A percentile compares a stretch with the other conserved stretches of the same genome.
These are phyloP conservation scores for Kalanchoe fedtschenkoi DNA, from an alignment of 164 flowering plant species.

Conservation along the genomic window DNA sequence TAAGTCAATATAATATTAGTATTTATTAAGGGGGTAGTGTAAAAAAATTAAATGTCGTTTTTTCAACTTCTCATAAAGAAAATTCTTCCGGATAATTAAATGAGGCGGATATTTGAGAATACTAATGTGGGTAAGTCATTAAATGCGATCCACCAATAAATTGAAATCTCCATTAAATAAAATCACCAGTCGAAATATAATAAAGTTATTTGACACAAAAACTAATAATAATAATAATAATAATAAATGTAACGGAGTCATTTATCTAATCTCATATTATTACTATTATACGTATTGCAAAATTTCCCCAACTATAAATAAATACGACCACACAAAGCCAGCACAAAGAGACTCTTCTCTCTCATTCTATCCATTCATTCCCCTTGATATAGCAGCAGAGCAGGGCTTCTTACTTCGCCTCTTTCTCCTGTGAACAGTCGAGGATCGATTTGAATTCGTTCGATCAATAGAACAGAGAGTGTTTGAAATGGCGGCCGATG, in stretches of 20 bases:
- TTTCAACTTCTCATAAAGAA: not conserved
- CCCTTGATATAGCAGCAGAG: too few species aligned
- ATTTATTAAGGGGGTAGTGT: too few species aligned
- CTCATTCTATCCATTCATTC: not conserved
- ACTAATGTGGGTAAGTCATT: not conserved
- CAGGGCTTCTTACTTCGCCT: not conserved
- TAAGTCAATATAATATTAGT: too few species aligned
- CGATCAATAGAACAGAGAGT: not conserved
- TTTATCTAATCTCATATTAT: not conserved
- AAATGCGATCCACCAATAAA: not conserved
- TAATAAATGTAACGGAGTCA: not conserved
- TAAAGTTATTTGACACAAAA: not conserved
- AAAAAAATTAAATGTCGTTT: not conserved
- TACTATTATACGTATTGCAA: not conserved
- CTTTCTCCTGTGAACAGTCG: too few species aligned
- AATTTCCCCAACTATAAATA: constrained; percentile 1
- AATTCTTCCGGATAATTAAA: not conserved
- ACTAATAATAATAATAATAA: not conserved
- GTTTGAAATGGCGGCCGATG: constrained; percentile 56
- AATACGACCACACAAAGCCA: not conserved
- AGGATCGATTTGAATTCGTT: too few species aligned
- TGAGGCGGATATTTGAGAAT: not conserved
- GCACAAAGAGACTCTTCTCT: not conserved
- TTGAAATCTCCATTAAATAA: not conserved
- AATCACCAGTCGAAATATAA: not conserved